A percentile compares a stretch with the other conserved stretches of the same genome.
These are phyloP conservation scores for Suillus sp. DNA, from an alignment of 768 basidiomycete genomes.

Conservation along the genomic window DNA sequence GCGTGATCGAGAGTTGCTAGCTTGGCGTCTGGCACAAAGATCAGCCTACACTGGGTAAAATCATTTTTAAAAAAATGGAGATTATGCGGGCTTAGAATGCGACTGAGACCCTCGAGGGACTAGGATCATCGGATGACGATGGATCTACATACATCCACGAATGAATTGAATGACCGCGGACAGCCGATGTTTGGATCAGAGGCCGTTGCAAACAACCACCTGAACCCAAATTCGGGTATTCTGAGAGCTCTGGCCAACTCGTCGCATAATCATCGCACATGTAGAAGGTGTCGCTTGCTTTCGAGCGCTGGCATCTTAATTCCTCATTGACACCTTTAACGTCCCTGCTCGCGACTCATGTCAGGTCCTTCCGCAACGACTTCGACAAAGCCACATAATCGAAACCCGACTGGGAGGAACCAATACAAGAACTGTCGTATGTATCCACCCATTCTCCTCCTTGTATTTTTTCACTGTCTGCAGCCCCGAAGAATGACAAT, in stretches of 20 bases:
- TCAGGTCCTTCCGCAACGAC: constrained; percentile 8
- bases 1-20: background rate
- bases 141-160: too few relatives aligned
- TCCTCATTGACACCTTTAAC: background rate
- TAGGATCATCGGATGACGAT: too few relatives aligned
- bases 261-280: background rate
- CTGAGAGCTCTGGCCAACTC: background rate
- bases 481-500: constrained; percentile 30
- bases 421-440: constrained; percentile 34
- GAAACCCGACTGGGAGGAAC: constrained; percentile 31
- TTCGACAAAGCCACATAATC: constrained; percentile 12
- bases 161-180: background rate
- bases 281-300: constrained; percentile 1
- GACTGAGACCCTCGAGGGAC: too few relatives aligned
- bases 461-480: background rate
- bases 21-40: too few relatives aligned
- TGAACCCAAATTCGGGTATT: background rate
- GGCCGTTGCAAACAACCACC: constrained; percentile 4
- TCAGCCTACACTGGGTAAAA: too few relatives aligned
- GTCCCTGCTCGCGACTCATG: constrained; percentile 4
- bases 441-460: constrained; percentile 15
- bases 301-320: background rate
- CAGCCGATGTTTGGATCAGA: constrained; percentile 8
- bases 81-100: too few relatives aligned
- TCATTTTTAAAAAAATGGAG: too few relatives aligned